These are phyloP conservation scores for Globisporangium splendens DNA, from an alignment of 352 stramenopile genomes.

Conservation along the genomic window DNA sequence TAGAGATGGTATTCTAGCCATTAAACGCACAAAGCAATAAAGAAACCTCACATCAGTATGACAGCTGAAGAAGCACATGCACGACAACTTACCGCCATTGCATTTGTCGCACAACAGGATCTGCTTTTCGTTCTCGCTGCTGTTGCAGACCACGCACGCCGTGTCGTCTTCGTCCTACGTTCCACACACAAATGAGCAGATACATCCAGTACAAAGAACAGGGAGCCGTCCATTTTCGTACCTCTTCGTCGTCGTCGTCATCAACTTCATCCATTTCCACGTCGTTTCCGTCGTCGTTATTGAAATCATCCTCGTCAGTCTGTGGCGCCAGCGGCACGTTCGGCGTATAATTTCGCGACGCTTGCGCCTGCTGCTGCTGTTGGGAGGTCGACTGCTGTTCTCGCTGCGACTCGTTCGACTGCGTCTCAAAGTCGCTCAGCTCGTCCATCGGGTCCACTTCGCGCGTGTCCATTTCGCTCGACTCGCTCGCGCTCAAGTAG, in stretches of 20 bases:
- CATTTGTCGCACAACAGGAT: constrained; percentile 60
- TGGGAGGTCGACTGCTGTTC: neutral
- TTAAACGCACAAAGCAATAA: neutral
- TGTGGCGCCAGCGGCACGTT: neutral
- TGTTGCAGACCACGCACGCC: constrained; percentile 40
- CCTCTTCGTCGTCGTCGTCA: constrained; percentile 6
- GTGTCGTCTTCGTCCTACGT: constrained; percentile 14
- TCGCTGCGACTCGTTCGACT: constrained; percentile 2
- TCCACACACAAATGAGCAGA: neutral
- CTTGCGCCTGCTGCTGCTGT: constrained; percentile 2
- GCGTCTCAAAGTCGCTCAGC: constrained; percentile 53
- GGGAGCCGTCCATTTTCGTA: neutral
- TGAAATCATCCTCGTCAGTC: constrained; percentile 1
- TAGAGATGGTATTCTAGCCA: constrained; percentile 51
- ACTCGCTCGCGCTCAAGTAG: constrained; percentile 22
- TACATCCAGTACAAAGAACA: neutral
- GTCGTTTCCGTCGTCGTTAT: constrained; percentile 9
- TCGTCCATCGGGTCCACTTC: constrained; percentile 68
- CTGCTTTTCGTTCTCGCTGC: constrained; percentile 30
- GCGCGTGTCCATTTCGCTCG: constrained; percentile 39
- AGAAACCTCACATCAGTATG: too few species aligned
- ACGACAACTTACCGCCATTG: constrained; percentile 21
- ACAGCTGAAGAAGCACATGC: too few species aligned
- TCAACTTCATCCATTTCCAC: constrained; percentile 13
- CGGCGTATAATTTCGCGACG: neutral